Base-by-base conservation (phyloP, 1,284 basidiomycete species). In the Rugosomyces carneus region DNA sequence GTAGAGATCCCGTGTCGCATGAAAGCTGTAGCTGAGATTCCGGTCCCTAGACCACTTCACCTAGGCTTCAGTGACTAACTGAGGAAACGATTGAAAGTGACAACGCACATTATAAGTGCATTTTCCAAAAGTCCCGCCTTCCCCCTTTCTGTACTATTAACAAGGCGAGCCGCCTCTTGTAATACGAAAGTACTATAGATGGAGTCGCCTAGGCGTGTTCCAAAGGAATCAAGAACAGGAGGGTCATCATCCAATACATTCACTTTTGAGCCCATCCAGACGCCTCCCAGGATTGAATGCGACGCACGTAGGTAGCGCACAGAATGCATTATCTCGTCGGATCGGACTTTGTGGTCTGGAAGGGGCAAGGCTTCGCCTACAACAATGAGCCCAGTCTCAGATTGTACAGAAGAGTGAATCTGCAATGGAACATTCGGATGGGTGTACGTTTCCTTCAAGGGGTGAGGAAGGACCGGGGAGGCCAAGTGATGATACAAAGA, bases 251-350 rank as follows among this genome's bases (percentile, higher is more conserved):
- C 68, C 18, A 76, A 51, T 6, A 69, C 67, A 15, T 65, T 58
- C 5, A 77, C 69, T 52, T 69, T 70, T 26, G 70, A 62, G 13
- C 76, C 77, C 18, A 83, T 77, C 93, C 93, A 96, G 37, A 88
- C 78, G 2, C 93, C 93, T 1, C 93, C 93, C 2, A 97, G 69
- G 16, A 96, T 71, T 2, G 89, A 91, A 63, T 95, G 91, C 37
- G 91, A 89, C 23, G 84, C 90, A 11, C 93, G 78, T 32, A 97
- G 68, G 60, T 87, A 94, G 37, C 93, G 75, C 51, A 89, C 72
- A 6, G 80, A 79, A 51, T 80, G 72, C 49, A 75, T 54, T 15
- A 54, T 37, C 43, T 60, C 53, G 13, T 60, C 56, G 11, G 57
- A 53, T 31, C 63, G 65, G 1, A 63, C 53, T 34, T 57, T 53